Conservation (phyloP, 371 early-diverging fungal species). For the Zychaea mexicana region DNA sequence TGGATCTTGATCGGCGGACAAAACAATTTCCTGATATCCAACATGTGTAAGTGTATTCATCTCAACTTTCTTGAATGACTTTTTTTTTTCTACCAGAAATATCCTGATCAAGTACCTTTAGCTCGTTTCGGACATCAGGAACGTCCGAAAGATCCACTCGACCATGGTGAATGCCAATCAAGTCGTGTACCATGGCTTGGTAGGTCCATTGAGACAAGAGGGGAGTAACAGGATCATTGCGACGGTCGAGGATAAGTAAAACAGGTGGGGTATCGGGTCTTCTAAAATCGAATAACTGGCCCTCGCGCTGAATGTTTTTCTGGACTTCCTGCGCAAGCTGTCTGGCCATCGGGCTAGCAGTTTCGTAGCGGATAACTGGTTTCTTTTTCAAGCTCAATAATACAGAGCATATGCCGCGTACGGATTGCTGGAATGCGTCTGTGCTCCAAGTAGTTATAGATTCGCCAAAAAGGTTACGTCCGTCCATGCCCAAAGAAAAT, state of each 20-base stretch:
- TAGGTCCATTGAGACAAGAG: slow-evolving; percentile 98
- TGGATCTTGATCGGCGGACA: slow-evolving; percentile 85
- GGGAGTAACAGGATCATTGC: slow-evolving; percentile 97
- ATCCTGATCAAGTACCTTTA: slow-evolving; percentile 57
- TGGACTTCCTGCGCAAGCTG: slow-evolving; percentile 82
- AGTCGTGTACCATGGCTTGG: slow-evolving; percentile 98
- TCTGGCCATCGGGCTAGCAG: slow-evolving; percentile 76
- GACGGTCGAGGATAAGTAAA: slow-evolving; percentile 91
- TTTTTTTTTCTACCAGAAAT: neutral
- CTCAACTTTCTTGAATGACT: neutral
- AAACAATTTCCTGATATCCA: slow-evolving; percentile 75
- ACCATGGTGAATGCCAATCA: slow-evolving; percentile 94
- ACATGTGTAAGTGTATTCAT: no score
- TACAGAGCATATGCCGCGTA: slow-evolving; percentile 79
- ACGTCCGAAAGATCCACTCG: slow-evolving; percentile 87
- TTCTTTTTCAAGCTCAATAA: slow-evolving; percentile 87
- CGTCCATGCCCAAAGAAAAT: slow-evolving; percentile 77
- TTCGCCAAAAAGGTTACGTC: slow-evolving; percentile 73
- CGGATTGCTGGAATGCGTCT: slow-evolving; percentile 70
- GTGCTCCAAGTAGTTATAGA: slow-evolving; percentile 72
- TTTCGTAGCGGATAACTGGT: slow-evolving; percentile 89
- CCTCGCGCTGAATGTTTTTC: slow-evolving; percentile 82
- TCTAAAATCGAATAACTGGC: slow-evolving; percentile 82
- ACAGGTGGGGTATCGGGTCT: slow-evolving; percentile 83
- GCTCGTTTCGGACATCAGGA: slow-evolving; percentile 80